Conservation (phyloP, 2,329 filamentous ascomycete genomes). For the Beauveria sp. region DNA sequence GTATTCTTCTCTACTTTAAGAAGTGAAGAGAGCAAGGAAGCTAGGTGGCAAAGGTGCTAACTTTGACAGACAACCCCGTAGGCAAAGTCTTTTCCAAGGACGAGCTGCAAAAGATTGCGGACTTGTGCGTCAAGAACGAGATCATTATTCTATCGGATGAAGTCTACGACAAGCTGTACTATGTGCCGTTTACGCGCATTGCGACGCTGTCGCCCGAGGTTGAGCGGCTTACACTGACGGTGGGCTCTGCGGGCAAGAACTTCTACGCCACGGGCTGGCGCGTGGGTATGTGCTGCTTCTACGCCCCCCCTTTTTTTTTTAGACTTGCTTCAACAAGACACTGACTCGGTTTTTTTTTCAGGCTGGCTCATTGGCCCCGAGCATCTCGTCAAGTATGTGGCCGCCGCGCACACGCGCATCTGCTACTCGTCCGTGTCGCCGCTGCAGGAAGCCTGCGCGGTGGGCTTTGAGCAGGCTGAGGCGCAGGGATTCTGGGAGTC, state of each 20-base stretch:
- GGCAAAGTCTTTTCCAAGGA: constrained; percentile 87
- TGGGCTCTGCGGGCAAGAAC: constrained; percentile 94
- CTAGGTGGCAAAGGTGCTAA: constrained; percentile 11
- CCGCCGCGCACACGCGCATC: constrained; percentile 89
- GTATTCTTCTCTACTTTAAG: constrained; percentile 11
- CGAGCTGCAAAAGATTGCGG: constrained; percentile 78
- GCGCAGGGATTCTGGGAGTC: constrained; percentile 79
- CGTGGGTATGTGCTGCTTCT: constrained; percentile 45
- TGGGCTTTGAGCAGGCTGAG: constrained; percentile 89
- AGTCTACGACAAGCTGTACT: constrained; percentile 92
- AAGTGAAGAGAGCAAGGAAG: neutral
- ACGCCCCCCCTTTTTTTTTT: neutral
- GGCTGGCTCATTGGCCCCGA: constrained; percentile 89
- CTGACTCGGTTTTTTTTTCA: neutral
- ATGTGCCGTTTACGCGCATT: constrained; percentile 89
- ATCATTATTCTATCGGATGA: constrained; percentile 90
- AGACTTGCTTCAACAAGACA: too few species aligned
- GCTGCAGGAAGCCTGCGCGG: constrained; percentile 86
- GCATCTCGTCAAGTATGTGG: constrained; percentile 83
- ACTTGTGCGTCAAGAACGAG: constrained; percentile 84
- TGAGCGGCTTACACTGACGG: constrained; percentile 79
- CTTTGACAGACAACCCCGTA: constrained; percentile 70
- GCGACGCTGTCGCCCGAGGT: constrained; percentile 87
- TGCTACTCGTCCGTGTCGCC: constrained; percentile 93
- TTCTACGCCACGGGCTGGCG: constrained; percentile 98